Conservation (phyloP, 1,284 basidiomycete genomes). For the Trichosporon inkin region DNA sequence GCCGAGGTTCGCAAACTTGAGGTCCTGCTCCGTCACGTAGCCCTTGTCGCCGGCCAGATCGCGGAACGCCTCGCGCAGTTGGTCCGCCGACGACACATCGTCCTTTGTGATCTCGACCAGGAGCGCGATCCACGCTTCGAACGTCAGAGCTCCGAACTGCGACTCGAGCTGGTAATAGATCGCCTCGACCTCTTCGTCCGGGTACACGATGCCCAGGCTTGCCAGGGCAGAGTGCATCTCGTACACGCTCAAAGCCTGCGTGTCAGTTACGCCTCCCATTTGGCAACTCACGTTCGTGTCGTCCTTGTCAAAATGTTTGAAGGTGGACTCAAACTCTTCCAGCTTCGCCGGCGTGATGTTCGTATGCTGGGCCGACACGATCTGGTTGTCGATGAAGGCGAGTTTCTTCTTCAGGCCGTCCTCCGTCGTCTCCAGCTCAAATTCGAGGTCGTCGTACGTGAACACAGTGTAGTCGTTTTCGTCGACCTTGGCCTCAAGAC, state of each 20-base stretch:
- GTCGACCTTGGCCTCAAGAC: conserved; percentile 85
- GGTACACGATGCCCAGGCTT: conserved; percentile 88
- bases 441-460: conserved; percentile 82
- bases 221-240: conserved; percentile 92
- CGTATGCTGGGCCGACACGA: conserved; percentile 62
- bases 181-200: conserved; percentile 79
- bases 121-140: conserved; percentile 91
- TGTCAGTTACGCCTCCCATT: conserved; percentile 17
- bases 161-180: conserved; percentile 76
- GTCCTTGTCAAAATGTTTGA: conserved; percentile 94
- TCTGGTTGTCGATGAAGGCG: conserved; percentile 94
- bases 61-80: conserved; percentile 88
- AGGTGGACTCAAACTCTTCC: conserved; percentile 95
- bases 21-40: conserved; percentile 88
- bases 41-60: conserved; percentile 82
- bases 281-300: conserved; percentile 61
- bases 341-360: conserved; percentile 84
- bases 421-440: conserved; percentile 78
- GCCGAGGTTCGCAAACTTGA: conserved; percentile 80
- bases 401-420: conserved; percentile 84
- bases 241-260: conserved; percentile 65
- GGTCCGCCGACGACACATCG: conserved; percentile 83
- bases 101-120: conserved; percentile 91
- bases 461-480: conserved; percentile 96
- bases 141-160: conserved; percentile 83